Evolutionary conservation across 495 filamentous ascomycete species (phyloP).

Genomic region (Paragyromitra xinjiangensis): DNA sequence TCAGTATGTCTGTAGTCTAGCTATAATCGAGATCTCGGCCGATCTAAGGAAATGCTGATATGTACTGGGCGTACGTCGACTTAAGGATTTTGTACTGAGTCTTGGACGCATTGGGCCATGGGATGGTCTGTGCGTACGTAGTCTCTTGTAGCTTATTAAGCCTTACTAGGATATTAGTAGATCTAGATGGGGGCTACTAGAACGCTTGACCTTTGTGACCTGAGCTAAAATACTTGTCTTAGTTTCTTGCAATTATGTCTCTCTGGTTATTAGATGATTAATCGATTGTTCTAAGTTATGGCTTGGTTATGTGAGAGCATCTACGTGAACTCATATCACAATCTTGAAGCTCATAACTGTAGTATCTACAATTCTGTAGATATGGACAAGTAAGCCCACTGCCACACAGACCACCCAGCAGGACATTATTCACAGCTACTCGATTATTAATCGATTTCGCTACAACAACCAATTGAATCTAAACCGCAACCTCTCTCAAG

Average conservation of each 20-base stretch:
- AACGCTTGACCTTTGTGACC: too few species aligned
- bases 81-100: too few species aligned
- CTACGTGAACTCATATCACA: neutral
- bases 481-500: neutral
- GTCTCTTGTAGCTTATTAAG: too few species aligned
- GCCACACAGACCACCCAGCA: neutral
- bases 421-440: neutral
- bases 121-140: too few species aligned
- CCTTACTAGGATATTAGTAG: too few species aligned
- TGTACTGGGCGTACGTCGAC: neutral
- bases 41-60: neutral
- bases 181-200: too few species aligned
- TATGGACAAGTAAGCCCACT: neutral
- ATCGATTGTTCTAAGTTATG: neutral
- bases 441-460: slow-evolving; percentile 13
- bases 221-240: too few species aligned
- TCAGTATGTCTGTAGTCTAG: neutral
- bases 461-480: neutral
- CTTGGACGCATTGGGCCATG: neutral
- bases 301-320: neutral
- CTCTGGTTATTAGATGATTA: neutral
- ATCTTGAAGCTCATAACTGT: neutral
- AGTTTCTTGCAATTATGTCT: too few species aligned
- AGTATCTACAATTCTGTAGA: neutral
- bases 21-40: neutral